phyloP scores from a whole-genome alignment of 768 basidiomycete genomes.

The Chalciporus piperatus region DNA sequence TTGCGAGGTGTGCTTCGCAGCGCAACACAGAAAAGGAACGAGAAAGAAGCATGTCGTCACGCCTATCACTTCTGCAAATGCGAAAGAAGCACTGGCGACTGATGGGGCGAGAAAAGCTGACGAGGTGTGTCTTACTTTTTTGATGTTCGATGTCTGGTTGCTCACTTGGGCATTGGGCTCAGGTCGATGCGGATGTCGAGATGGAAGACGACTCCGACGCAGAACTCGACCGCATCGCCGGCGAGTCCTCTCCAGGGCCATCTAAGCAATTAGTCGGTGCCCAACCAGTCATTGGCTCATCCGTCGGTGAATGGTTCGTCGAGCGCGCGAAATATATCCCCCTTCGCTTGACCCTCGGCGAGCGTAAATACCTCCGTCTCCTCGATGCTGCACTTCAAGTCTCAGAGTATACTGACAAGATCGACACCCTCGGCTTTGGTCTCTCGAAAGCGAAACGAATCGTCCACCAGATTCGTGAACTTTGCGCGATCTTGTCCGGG shows the following conservation, averaged over 20 bases:
- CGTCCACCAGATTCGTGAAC: constrained; percentile 80
- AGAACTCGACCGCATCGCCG: constrained; percentile 38
- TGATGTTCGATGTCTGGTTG: not conserved
- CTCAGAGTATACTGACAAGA: constrained; percentile 88
- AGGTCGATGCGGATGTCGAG: constrained; percentile 36
- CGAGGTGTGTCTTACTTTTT: constrained; percentile 17
- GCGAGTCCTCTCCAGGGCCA: constrained; percentile 19
- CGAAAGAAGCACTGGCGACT: not conserved
- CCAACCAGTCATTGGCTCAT: constrained; percentile 56
- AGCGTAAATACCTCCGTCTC: constrained; percentile 83
- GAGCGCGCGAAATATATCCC: constrained; percentile 82
- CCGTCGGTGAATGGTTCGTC: constrained; percentile 83
- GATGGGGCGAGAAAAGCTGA: constrained; percentile 9
- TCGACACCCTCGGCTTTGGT: constrained; percentile 77
- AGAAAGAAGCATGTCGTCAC: constrained; percentile 62
- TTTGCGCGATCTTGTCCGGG: constrained; percentile 86
- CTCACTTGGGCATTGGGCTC: constrained; percentile 10
- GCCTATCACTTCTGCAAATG: constrained; percentile 31
- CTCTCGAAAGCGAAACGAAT: constrained; percentile 84
- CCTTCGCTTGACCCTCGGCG: constrained; percentile 65
- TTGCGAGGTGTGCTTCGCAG: constrained; percentile 84
- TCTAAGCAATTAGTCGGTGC: constrained; percentile 41
- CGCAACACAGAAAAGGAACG: constrained; percentile 80
- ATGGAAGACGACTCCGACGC: constrained; percentile 35
- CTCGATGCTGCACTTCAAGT: constrained; percentile 82